phyloP scores from a whole-genome alignment of 495 filamentous ascomycete species.

The Hypoxylon lenormandii region DNA sequence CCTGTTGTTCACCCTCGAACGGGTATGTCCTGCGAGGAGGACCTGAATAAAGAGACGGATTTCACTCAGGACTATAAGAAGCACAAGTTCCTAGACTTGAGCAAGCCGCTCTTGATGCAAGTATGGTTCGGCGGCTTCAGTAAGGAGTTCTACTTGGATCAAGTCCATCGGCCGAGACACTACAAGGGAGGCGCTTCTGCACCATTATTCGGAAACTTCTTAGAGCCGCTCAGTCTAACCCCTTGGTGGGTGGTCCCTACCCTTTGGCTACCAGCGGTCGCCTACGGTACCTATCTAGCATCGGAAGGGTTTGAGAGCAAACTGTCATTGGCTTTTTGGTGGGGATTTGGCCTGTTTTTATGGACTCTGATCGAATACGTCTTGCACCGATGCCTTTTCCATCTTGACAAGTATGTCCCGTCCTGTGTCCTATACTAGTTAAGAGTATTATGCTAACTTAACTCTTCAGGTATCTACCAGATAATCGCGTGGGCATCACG shows the following conservation, averaged over 20 bases:
- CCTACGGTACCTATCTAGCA: slow-evolving; percentile 78
- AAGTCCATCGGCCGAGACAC: slow-evolving; percentile 93
- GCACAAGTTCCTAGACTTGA: slow-evolving; percentile 94
- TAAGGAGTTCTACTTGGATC: slow-evolving; percentile 94
- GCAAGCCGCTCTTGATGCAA: slow-evolving; percentile 84
- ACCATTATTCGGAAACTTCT: slow-evolving; percentile 95
- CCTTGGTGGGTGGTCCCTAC: slow-evolving; percentile 90
- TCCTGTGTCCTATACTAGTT: background rate
- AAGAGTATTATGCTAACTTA: slow-evolving; percentile 30
- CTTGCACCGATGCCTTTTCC: slow-evolving; percentile 92
- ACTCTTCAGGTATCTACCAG: slow-evolving; percentile 79
- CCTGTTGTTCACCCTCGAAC: slow-evolving; percentile 73
- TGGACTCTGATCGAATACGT: slow-evolving; percentile 94
- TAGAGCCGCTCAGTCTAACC: slow-evolving; percentile 93
- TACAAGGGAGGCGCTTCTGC: slow-evolving; percentile 93
- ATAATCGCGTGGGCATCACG: slow-evolving; percentile 89
- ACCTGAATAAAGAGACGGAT: slow-evolving; percentile 88
- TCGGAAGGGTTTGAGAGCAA: slow-evolving; percentile 63
- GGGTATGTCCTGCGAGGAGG: slow-evolving; percentile 86
- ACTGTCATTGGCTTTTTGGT: slow-evolving; percentile 65
- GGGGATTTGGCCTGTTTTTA: slow-evolving; percentile 72
- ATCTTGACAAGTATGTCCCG: slow-evolving; percentile 82
- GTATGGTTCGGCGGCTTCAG: slow-evolving; percentile 88
- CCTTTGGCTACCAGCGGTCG: slow-evolving; percentile 85
- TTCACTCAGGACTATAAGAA: slow-evolving; percentile 76